These are phyloP conservation scores for Coix lacrymajobi DNA, from an alignment of 176 grass and related monocot genomes.

Conservation along the genomic window DNA sequence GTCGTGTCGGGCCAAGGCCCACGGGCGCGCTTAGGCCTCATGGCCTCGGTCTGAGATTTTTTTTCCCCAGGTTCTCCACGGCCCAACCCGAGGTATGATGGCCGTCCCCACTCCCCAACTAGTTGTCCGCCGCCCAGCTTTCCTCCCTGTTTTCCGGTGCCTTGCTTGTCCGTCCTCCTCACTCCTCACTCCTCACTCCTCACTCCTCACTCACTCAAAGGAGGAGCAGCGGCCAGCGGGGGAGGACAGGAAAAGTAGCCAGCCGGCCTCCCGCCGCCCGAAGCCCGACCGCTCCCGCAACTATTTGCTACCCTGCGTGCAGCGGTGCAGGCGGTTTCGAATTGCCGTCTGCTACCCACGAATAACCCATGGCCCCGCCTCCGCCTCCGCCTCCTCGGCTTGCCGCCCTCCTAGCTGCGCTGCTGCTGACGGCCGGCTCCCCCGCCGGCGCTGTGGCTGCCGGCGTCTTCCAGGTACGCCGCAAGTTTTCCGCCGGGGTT, in stretches of 20 bases:
- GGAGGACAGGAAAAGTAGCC: background rate
- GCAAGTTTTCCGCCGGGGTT: conserved; percentile 16
- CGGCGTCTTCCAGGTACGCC: conserved; percentile 43
- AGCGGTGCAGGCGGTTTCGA: background rate
- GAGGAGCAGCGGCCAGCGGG: background rate
- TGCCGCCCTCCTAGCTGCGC: background rate
- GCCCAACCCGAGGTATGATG: background rate
- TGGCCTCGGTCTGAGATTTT: background rate
- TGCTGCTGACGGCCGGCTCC: background rate
- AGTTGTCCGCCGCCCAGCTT: background rate
- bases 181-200: background rate
- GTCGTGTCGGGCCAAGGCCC: background rate
- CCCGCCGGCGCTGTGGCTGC: background rate
- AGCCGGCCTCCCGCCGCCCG: background rate
- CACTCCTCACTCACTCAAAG: background rate
- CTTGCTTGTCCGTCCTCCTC: background rate
- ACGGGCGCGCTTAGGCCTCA: too few species aligned
- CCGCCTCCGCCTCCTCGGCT: background rate
- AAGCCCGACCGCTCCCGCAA: background rate
- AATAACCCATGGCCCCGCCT: background rate
- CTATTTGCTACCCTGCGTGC: background rate
- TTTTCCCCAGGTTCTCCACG: background rate
- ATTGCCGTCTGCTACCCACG: background rate
- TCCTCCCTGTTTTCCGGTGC: background rate
- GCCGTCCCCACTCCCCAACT: background rate